These are phyloP conservation scores for Phytomonas sp. DNA, from an alignment of 208 protist species.

Conservation along the genomic window DNA sequence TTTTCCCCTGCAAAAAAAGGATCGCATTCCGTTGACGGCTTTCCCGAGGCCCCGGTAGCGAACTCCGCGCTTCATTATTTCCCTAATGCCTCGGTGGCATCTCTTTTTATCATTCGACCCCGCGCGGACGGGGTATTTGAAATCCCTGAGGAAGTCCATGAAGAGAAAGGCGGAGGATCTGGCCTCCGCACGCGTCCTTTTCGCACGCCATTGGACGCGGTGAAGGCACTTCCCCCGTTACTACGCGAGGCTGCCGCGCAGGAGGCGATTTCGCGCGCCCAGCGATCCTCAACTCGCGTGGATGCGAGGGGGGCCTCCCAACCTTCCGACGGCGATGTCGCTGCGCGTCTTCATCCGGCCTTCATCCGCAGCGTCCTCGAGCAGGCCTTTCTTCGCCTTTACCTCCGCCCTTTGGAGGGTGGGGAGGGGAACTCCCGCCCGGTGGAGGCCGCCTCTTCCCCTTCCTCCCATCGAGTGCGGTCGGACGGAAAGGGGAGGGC, in stretches of 20 bases:
- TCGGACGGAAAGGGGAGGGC: no score
- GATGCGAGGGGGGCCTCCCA: background rate
- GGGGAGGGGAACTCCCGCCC: background rate
- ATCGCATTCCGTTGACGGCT: background rate
- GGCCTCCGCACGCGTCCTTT: background rate
- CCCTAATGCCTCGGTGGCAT: background rate
- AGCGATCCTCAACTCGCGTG: background rate
- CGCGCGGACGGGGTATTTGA: background rate
- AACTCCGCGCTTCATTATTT: background rate
- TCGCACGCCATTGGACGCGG: background rate
- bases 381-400: constrained; percentile 11
- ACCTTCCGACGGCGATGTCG: background rate
- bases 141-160: background rate
- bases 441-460: background rate
- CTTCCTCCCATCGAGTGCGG: background rate
- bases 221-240: background rate
- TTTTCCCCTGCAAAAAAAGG: background rate
- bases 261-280: background rate
- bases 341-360: background rate
- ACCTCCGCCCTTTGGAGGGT: background rate
- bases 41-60: no score
- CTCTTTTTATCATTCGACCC: background rate
- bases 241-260: background rate
- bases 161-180: background rate
- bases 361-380: constrained; percentile 17